A percentile compares a stretch with the other conserved stretches of the same genome.
Evolutionary conservation across 1,139 yeast genomes (phyloP).

Genomic region (Geotrichum histeridarum): DNA sequence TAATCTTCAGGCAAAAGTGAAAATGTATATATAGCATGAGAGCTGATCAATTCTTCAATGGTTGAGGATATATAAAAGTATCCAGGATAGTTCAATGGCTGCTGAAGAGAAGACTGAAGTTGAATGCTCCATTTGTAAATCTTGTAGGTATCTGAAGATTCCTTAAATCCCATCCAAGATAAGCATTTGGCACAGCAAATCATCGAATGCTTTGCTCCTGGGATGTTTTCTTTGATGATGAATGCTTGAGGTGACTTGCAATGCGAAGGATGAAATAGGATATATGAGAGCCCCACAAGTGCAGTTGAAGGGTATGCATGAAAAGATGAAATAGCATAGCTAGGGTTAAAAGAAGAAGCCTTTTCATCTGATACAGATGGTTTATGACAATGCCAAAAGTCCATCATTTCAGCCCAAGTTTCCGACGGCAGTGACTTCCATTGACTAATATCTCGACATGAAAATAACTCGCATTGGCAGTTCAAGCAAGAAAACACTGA

Average conservation of each 20-base stretch:
- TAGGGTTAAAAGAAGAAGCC: slow-evolving; percentile 24
- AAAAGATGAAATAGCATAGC: slow-evolving; percentile 37
- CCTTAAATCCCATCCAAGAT: slow-evolving; percentile 38
- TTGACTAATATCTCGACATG: slow-evolving; percentile 13
- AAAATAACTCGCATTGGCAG: background rate
- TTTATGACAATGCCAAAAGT: slow-evolving; percentile 96
- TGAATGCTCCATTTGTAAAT: slow-evolving; percentile 59
- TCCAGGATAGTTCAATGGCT: slow-evolving; percentile 17
- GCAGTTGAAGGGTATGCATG: slow-evolving; percentile 45
- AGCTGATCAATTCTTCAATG: slow-evolving; percentile 31
- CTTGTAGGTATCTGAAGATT: slow-evolving; percentile 35
- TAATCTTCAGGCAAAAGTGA: slow-evolving; percentile 23
- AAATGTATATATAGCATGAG: slow-evolving; percentile 38
- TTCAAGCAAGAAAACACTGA: slow-evolving; percentile 6
- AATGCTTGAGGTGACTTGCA: background rate
- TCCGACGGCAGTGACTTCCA: slow-evolving; percentile 78
- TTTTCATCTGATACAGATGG: slow-evolving; percentile 46
- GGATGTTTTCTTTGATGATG: background rate
- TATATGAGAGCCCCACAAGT: slow-evolving; percentile 56
- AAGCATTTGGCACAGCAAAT: slow-evolving; percentile 32
- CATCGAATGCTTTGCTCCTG: background rate
- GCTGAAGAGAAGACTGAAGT: slow-evolving; percentile 24
- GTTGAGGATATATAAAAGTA: slow-evolving; percentile 28
- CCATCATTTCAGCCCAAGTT: slow-evolving; percentile 93
- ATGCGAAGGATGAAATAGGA: slow-evolving; percentile 40